A percentile compares a stretch with the other conserved stretches of the same genome.
These are phyloP conservation scores for Dendrostoma leiphaemia DNA, from an alignment of 2,329 filamentous ascomycete genomes.

Conservation along the genomic window DNA sequence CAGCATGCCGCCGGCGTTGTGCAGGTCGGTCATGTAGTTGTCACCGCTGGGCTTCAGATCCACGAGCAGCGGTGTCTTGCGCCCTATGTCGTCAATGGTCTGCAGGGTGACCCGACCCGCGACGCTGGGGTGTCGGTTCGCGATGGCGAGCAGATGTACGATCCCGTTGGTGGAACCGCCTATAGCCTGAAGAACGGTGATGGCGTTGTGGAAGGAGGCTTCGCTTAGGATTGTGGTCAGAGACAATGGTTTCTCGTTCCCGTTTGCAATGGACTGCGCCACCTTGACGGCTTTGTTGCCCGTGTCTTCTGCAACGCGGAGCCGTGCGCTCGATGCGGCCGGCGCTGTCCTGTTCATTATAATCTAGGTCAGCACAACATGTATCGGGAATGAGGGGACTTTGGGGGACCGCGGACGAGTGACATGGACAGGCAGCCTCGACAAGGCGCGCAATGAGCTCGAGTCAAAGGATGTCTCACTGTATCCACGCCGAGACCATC, in stretches of 20 bases:
- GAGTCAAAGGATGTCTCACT: too few relatives aligned
- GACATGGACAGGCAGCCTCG: too few relatives aligned
- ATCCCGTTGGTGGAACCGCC: constrained; percentile 85
- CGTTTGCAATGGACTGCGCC: constrained; percentile 38
- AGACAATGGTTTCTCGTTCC: constrained; percentile 63
- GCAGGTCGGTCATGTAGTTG: constrained; percentile 88
- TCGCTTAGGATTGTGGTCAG: constrained; percentile 58
- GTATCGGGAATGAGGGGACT: neutral
- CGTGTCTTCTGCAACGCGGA: constrained; percentile 77
- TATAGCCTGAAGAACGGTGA: constrained; percentile 82
- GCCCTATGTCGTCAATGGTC: constrained; percentile 75
- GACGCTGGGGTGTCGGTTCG: constrained; percentile 68
- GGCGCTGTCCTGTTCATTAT: constrained; percentile 57
- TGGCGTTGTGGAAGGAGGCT: constrained; percentile 77
- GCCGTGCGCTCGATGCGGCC: constrained; percentile 73
- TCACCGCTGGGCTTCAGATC: constrained; percentile 84
- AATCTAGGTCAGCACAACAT: neutral
- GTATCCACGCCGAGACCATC: too few relatives aligned
- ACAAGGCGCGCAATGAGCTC: too few relatives aligned
- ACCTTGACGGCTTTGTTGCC: constrained; percentile 64
- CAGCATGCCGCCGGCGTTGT: constrained; percentile 82
- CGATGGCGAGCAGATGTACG: constrained; percentile 83
- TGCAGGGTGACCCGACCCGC: constrained; percentile 64
- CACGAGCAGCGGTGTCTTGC: constrained; percentile 77
- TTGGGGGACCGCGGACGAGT: constrained; percentile 28